Evolutionary conservation across 257 asterid species (phyloP), one percentile per base, ranked within the genome.

Genomic region (Ligustrum vulgare): DNA sequence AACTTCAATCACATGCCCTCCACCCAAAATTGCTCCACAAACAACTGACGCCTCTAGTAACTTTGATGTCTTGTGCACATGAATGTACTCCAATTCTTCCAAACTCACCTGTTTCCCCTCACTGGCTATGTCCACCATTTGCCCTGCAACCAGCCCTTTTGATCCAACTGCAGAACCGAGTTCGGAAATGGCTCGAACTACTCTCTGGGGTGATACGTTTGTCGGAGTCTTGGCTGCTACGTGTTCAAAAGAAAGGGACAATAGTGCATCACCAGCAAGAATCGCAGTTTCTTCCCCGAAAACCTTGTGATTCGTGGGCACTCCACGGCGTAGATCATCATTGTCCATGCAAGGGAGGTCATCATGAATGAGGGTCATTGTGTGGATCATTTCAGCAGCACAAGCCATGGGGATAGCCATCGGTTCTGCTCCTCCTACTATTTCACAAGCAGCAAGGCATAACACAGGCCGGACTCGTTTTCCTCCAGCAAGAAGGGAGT

Each of bases 321-420:
- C 82, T 12, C 94, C 93, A 4, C 93, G 76, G 22, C 93, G 91
- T 2, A 87, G 73, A 41, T 88, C 95, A 45, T 89, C 93, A 34
- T 88, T 63, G 74, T 87, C 97, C 93, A 89, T 89, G 79, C 97
- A 89, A 0, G 95, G 97, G 37, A 91, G 93, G 73, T 89, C 97
- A 34, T 91, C 95, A 45, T 91, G 95, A 64, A 91, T 82, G 51
- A 89, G 82, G 12, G 97, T 87, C 95, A 88, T 89, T 5, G 95
- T 91, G 54, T 91, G 95, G 70, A 91, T 86, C 93, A 91, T 91
- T 75, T 91, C 93, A 18, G 89, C 16, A 0, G 93, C 88, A 63
- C 95, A 88, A 8, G 95, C 93, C 63, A 73, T 56, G 33, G 97
- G 95, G 15, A 85, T 45, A 16, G 91, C 93, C 20, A 34, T 10